Conservation (phyloP, 2,329 filamentous ascomycete genomes). For the Fusarium duplospermum region DNA sequence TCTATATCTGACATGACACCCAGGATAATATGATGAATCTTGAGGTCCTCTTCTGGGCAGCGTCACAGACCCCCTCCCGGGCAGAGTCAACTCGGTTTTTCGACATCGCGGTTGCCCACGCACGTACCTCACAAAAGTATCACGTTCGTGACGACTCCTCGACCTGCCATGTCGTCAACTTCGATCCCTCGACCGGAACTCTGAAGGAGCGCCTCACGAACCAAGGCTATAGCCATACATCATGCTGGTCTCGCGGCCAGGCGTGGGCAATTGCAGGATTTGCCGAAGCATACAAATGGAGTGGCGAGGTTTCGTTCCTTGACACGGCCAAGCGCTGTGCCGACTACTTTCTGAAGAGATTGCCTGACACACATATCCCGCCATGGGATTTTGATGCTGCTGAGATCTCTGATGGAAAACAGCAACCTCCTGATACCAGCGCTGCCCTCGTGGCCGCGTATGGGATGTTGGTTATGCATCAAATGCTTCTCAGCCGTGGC, state of each 20-base stretch:
- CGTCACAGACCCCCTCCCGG: slow-evolving; percentile 31
- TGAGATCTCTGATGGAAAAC: background rate
- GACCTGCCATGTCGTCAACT: slow-evolving; percentile 59
- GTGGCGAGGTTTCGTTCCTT: slow-evolving; percentile 54
- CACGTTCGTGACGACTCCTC: slow-evolving; percentile 54
- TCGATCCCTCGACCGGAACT: slow-evolving; percentile 54
- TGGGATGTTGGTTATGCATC: slow-evolving; percentile 52
- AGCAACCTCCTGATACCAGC: slow-evolving; percentile 50
- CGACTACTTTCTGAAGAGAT: slow-evolving; percentile 55
- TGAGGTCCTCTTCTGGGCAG: slow-evolving; percentile 56
- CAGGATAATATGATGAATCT: slow-evolving; percentile 57
- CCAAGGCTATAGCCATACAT: slow-evolving; percentile 57
- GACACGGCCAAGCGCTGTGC: slow-evolving; percentile 56
- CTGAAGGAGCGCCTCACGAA: slow-evolving; percentile 58
- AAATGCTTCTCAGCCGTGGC: slow-evolving; percentile 35
- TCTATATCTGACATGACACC: background rate
- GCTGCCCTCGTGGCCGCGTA: slow-evolving; percentile 54
- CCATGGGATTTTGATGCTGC: slow-evolving; percentile 58
- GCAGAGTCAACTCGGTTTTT: slow-evolving; percentile 32
- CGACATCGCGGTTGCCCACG: slow-evolving; percentile 53
- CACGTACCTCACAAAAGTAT: slow-evolving; percentile 51
- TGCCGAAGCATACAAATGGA: slow-evolving; percentile 60
- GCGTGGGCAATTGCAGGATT: slow-evolving; percentile 63
- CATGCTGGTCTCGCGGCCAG: slow-evolving; percentile 61
- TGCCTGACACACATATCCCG: slow-evolving; percentile 46